phyloP scores from a whole-genome alignment of 495 filamentous ascomycete species.

The Neurospora intermedia region DNA sequence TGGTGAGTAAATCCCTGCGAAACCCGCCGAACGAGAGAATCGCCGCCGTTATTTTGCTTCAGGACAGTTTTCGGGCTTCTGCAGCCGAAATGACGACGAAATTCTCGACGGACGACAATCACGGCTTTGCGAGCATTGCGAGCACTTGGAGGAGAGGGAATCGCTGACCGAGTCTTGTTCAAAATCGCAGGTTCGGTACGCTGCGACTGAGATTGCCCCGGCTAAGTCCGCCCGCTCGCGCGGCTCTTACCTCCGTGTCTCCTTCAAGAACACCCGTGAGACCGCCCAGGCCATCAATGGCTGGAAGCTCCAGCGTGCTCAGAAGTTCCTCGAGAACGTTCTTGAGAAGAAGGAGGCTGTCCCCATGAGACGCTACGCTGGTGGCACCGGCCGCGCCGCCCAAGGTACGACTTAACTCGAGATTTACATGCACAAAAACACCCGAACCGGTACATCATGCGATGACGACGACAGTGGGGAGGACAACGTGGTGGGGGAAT shows the following conservation, averaged over 20 bases:
- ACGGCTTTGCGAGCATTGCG: not conserved
- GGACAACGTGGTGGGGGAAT: not conserved
- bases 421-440: conserved; percentile 1
- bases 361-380: conserved; percentile 91
- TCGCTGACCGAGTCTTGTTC: conserved; percentile 28
- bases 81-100: not conserved
- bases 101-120: not conserved
- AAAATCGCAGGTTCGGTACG: conserved; percentile 82
- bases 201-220: conserved; percentile 75
- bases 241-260: conserved; percentile 96
- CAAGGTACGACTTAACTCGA: conserved; percentile 65
- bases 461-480: not conserved
- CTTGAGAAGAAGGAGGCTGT: conserved; percentile 90
- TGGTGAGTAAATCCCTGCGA: conserved; percentile 22
- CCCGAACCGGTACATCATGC: not conserved
- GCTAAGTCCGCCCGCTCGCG: conserved; percentile 93
- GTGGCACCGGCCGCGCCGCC: conserved; percentile 82
- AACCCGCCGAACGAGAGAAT: not conserved
- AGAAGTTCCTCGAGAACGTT: conserved; percentile 94
- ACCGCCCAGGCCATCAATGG: conserved; percentile 98
- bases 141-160: not conserved
- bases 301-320: conserved; percentile 93
- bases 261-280: conserved; percentile 99
- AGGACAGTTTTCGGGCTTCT: not conserved
- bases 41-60: not conserved